phyloP scores from a whole-genome alignment of 2,329 filamentous ascomycete species.

The Fusarium pseudoanthophilum region DNA sequence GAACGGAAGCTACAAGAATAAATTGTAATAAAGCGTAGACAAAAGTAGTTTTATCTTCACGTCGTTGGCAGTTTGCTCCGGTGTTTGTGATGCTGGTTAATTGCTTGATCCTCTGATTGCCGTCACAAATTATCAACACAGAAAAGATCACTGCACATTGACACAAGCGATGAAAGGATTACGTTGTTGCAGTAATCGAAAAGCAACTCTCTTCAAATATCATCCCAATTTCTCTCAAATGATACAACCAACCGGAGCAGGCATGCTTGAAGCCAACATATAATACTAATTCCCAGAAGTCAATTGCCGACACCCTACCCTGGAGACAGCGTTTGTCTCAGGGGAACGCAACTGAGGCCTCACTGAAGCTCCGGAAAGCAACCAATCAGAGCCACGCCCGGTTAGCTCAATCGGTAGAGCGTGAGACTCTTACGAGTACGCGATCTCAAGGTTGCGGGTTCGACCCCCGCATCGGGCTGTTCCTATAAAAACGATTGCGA shows the following conservation, averaged over 20 bases:
- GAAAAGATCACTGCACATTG: rapidly evolving
- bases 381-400: constrained; percentile 46
- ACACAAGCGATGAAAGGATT: no score
- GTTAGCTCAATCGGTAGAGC: constrained; percentile 63
- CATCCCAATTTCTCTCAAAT: rapidly evolving
- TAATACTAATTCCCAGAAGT: rapidly evolving
- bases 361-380: rapidly evolving
- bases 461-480: constrained; percentile 57
- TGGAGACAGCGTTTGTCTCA: neutral
- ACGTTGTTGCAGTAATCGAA: rapidly evolving
- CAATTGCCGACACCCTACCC: neutral
- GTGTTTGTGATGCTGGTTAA: rapidly evolving
- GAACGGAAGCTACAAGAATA: rapidly evolving
- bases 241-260: no score
- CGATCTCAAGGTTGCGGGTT: constrained; percentile 67
- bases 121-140: rapidly evolving
- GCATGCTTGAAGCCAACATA: neutral
- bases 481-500: constrained; percentile 27
- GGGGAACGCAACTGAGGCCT: neutral
- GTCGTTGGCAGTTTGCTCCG: rapidly evolving
- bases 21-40: rapidly evolving
- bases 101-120: rapidly evolving
- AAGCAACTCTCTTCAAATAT: rapidly evolving
- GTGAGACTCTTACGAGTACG: constrained; percentile 69
- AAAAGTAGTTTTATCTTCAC: neutral